Evolutionary conservation across 495 filamentous ascomycete genomes (phyloP).

Genomic region (Aspergillus ellipticus): DNA sequence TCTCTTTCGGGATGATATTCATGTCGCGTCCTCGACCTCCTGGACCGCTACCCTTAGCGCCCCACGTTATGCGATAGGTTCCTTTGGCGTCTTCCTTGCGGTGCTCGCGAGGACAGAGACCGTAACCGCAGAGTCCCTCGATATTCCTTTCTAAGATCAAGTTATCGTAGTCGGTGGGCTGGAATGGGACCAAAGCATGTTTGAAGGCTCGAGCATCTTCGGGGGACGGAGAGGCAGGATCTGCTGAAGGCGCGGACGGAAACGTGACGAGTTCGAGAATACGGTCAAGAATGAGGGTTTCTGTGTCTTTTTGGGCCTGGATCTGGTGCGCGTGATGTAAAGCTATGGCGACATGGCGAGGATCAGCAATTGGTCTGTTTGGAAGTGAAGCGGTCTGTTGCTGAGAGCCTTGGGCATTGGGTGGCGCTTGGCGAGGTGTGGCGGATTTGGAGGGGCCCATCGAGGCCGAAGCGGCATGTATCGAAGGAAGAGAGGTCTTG

Average conservation of each 20-base stretch:
- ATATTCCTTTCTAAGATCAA: constrained; percentile 84
- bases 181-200: constrained; percentile 61
- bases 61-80: constrained; percentile 48
- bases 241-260: constrained; percentile 45
- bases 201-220: constrained; percentile 57
- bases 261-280: constrained; percentile 65
- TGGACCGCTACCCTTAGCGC: constrained; percentile 48
- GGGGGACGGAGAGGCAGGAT: constrained; percentile 55
- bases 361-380: constrained; percentile 39
- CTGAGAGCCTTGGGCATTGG: constrained; percentile 26
- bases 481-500: constrained; percentile 48
- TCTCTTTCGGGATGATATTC: constrained; percentile 59
- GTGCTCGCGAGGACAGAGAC: constrained; percentile 62
- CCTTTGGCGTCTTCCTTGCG: constrained; percentile 40
- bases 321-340: constrained; percentile 77
- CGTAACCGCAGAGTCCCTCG: constrained; percentile 74
- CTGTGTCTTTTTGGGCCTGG: constrained; percentile 69
- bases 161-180: constrained; percentile 80
- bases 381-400: constrained; percentile 29
- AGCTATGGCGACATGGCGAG: constrained; percentile 59
- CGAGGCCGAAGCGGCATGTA: constrained; percentile 34
- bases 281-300: constrained; percentile 65
- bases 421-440: constrained; percentile 22
- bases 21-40: constrained; percentile 47
- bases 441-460: constrained; percentile 16